These are phyloP conservation scores for Pyrenochaeta sp. DNA, from an alignment of 2,329 filamentous ascomycete genomes.

Conservation along the genomic window DNA sequence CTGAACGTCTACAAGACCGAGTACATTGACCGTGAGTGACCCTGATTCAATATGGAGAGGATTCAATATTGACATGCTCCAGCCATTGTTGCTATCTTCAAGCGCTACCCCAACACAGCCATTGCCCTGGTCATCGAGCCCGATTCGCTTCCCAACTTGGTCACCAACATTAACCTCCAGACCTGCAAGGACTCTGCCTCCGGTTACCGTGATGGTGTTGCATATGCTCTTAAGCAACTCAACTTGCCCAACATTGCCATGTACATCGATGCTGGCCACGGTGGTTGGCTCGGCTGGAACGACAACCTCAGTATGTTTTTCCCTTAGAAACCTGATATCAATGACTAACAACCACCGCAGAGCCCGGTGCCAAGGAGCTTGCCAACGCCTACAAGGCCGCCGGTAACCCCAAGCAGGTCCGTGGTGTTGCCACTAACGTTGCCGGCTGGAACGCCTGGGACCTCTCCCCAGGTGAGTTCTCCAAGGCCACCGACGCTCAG, in stretches of 20 bases:
- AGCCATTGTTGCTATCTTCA: slow-evolving; percentile 62
- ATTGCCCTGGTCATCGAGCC: slow-evolving; percentile 61
- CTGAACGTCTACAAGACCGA: slow-evolving; percentile 59
- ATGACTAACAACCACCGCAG: slow-evolving; percentile 23
- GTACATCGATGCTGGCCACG: slow-evolving; percentile 72
- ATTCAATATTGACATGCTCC: slow-evolving; percentile 2
- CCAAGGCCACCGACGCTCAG: slow-evolving; percentile 42
- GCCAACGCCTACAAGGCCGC: slow-evolving; percentile 58
- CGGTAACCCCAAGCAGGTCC: slow-evolving; percentile 56
- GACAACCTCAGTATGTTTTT: slow-evolving; percentile 59
- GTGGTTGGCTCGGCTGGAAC: slow-evolving; percentile 71
- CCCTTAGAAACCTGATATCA: not conserved
- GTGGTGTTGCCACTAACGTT: slow-evolving; percentile 64
- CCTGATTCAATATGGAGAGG: not conserved
- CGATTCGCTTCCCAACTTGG: slow-evolving; percentile 69
- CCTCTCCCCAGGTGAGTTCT: slow-evolving; percentile 51
- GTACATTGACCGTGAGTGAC: slow-evolving; percentile 59
- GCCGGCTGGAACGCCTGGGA: slow-evolving; percentile 66
- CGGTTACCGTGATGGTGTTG: slow-evolving; percentile 65
- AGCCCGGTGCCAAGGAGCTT: slow-evolving; percentile 60
- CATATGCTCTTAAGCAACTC: slow-evolving; percentile 65
- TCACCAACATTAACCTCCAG: slow-evolving; percentile 64
- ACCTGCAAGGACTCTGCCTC: slow-evolving; percentile 64
- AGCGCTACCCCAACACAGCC: slow-evolving; percentile 59
- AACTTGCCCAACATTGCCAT: slow-evolving; percentile 69